phyloP scores from a whole-genome alignment of 768 basidiomycete genomes.

The Lyophyllum atratum region DNA sequence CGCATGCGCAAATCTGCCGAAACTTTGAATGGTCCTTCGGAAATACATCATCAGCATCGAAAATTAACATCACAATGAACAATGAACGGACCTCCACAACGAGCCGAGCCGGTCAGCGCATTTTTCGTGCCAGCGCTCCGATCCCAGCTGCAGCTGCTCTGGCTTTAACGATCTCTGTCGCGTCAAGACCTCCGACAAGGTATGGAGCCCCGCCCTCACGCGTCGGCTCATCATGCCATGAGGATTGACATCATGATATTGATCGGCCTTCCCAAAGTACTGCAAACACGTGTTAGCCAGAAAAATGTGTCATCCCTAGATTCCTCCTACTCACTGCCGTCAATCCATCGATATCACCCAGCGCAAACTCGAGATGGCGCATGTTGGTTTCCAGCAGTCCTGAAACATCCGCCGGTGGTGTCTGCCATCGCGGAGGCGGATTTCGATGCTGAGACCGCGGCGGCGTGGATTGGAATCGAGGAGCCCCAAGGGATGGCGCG shows the following conservation, averaged over 20 bases:
- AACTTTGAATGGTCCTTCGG: constrained; percentile 8
- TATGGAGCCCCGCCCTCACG: not conserved
- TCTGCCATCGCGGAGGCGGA: not conserved
- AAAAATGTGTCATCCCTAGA: not conserved
- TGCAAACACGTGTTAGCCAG: not conserved
- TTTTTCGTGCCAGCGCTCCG: constrained; percentile 7
- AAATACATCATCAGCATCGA: not conserved
- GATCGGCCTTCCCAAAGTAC: not conserved
- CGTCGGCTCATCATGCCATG: not conserved
- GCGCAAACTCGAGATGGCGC: not conserved
- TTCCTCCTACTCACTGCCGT: not conserved
- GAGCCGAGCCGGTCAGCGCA: constrained; percentile 7
- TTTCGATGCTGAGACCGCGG: not conserved
- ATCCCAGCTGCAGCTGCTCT: not conserved
- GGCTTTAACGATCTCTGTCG: not conserved
- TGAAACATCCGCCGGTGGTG: not conserved
- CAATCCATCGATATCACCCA: not conserved
- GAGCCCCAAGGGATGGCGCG: not conserved
- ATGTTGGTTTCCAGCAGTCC: not conserved
- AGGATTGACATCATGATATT: not conserved
- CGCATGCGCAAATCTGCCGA: constrained; percentile 6
- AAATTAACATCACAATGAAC: not conserved
- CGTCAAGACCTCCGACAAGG: not conserved
- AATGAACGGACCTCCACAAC: constrained; percentile 10
- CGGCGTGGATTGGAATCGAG: not conserved